Percentiles rank a stretch among this genome's conserved stretches.
These are phyloP conservation scores for Debaryomyces singareniensis DNA, from an alignment of 1,139 yeast species.

Conservation along the genomic window DNA sequence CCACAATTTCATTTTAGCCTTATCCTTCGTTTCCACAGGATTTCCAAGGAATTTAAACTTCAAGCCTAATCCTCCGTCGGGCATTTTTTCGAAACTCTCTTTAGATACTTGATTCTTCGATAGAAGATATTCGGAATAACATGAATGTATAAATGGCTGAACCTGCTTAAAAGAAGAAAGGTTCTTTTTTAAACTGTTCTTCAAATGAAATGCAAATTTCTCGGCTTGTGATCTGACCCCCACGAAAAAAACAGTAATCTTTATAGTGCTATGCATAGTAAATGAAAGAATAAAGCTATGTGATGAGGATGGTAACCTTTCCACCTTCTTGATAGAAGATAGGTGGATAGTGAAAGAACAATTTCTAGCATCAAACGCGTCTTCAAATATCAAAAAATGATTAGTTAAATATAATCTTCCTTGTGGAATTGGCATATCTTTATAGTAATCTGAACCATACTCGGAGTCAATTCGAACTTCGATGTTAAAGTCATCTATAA, in stretches of 20 bases:
- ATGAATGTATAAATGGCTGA: constrained; percentile 60
- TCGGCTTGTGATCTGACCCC: constrained; percentile 80
- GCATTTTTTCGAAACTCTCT: constrained; percentile 47
- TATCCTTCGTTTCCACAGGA: constrained; percentile 68
- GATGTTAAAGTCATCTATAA: constrained; percentile 63
- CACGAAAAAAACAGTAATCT: constrained; percentile 62
- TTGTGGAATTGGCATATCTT: constrained; percentile 28
- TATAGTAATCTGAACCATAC: constrained; percentile 18
- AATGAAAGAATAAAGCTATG: constrained; percentile 78
- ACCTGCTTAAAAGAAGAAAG: constrained; percentile 55
- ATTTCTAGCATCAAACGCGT: constrained; percentile 60
- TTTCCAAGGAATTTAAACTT: constrained; percentile 86
- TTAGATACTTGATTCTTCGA: constrained; percentile 49
- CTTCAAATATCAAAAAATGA: constrained; percentile 69
- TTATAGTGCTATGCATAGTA: constrained; percentile 61
- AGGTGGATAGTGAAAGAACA: constrained; percentile 70
- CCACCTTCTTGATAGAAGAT: constrained; percentile 77
- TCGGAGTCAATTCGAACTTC: constrained; percentile 53
- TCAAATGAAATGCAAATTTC: constrained; percentile 64
- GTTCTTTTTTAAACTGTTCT: constrained; percentile 57
- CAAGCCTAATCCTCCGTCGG: constrained; percentile 82
- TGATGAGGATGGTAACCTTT: constrained; percentile 69
- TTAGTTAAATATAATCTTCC: constrained; percentile 68
- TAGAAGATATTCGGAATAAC: constrained; percentile 81
- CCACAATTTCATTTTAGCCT: constrained; percentile 88